A percentile compares a stretch with the other conserved stretches of the same genome.
Conservation (phyloP, 78 protist genomes). For the Emiliania huxleyi region DNA sequence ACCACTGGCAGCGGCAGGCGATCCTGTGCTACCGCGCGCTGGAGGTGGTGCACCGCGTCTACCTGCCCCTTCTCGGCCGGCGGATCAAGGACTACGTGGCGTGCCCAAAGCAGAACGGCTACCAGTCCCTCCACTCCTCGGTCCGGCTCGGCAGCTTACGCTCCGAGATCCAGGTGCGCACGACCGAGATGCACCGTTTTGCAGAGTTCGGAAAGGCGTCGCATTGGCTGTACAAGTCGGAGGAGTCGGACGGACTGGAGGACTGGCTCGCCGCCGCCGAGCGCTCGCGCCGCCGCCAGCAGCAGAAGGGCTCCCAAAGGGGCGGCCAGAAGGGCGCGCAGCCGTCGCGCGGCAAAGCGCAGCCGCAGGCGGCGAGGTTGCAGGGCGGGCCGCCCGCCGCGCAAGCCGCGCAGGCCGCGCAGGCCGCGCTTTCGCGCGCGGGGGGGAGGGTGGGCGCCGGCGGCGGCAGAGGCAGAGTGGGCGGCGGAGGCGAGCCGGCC, state of each 20-base stretch:
- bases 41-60: neutral
- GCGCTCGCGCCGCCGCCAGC: neutral
- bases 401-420: too few species aligned
- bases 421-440: too few species aligned
- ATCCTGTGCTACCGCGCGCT: neutral
- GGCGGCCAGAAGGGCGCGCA: neutral
- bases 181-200: neutral
- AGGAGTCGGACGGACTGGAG: neutral
- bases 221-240: conserved; percentile 17
- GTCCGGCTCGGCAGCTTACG: neutral
- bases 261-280: neutral
- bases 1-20: neutral
- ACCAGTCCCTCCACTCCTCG: neutral
- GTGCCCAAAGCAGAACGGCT: neutral
- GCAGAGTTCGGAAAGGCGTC: neutral
- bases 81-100: neutral
- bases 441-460: too few species aligned
- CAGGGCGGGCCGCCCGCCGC: too few species aligned
- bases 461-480: too few species aligned
- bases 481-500: too few species aligned
- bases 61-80: neutral
- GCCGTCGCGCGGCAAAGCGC: neutral
- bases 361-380: too few species aligned
- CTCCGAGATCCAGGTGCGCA: conserved; percentile 4
- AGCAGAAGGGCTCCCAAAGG: too few species aligned